Conservation (phyloP, 1,139 yeast genomes). For the Suhomyces maxii region DNA sequence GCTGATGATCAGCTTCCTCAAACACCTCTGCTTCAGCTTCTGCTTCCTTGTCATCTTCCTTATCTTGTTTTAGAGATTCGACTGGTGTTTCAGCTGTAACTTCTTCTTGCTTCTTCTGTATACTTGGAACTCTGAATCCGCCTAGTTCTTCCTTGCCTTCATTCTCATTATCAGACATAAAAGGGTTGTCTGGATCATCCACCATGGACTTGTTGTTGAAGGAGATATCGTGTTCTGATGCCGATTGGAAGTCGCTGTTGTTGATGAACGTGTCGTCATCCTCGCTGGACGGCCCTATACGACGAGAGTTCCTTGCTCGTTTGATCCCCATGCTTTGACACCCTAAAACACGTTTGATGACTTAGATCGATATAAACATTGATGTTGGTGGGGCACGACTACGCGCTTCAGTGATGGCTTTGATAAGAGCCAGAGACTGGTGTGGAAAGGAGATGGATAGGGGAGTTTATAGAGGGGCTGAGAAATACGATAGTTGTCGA, state of each 20-base stretch:
- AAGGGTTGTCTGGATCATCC: constrained; percentile 4
- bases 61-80: not conserved
- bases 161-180: constrained; percentile 1
- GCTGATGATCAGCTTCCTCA: constrained; percentile 8
- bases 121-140: not conserved
- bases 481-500: no score
- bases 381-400: constrained; percentile 5
- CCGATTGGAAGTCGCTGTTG: constrained; percentile 34
- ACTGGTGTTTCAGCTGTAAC: not conserved
- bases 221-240: constrained; percentile 4
- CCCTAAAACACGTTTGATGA: constrained; percentile 3
- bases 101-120: not conserved
- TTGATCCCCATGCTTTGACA: constrained; percentile 13
- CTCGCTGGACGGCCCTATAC: constrained; percentile 11
- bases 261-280: constrained; percentile 34
- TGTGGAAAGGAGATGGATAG: no score
- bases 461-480: no score
- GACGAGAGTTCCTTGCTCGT: constrained; percentile 13
- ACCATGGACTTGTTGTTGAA: not conserved
- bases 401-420: constrained; percentile 2
- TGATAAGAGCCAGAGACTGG: not conserved
- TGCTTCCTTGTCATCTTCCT: constrained; percentile 2
- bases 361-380: constrained; percentile 5
- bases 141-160: not conserved
- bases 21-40: constrained; percentile 7